A percentile compares a stretch with the other conserved stretches of the same genome.
phyloP scores from a whole-genome alignment of 1,284 basidiomycete species.

The Golubevia sp. region DNA sequence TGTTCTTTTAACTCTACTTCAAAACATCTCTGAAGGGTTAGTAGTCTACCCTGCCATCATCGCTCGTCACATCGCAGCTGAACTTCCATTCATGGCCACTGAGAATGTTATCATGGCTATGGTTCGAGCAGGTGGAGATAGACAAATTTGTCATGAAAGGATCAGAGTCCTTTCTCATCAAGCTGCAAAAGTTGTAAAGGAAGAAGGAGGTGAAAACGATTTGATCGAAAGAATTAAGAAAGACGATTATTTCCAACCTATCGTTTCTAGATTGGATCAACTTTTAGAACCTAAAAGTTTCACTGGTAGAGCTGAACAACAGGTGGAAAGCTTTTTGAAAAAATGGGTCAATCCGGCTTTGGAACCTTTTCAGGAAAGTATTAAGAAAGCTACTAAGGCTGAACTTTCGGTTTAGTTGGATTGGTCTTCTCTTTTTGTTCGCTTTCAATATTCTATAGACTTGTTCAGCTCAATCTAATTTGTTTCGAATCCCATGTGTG shows the following conservation, averaged over 20 bases:
- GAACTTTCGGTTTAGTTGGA: conserved; percentile 64
- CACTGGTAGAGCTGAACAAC: conserved; percentile 45
- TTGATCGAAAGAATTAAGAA: conserved; percentile 82
- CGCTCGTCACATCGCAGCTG: conserved; percentile 84
- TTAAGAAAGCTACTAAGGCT: conserved; percentile 69
- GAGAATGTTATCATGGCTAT: conserved; percentile 99
- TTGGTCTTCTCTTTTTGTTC: too few relatives aligned
- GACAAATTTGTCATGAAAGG: conserved; percentile 95
- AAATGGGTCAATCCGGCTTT: conserved; percentile 91
- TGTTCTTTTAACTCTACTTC: conserved; percentile 90
- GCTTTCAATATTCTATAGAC: too few relatives aligned
- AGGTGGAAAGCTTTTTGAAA: conserved; percentile 69
- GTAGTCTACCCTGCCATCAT: conserved; percentile 98
- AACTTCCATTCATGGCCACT: conserved; percentile 93
- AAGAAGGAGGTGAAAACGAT: conserved; percentile 93
- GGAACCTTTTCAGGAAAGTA: conserved; percentile 69
- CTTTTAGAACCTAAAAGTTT: conserved; percentile 46
- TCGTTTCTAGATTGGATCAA: conserved; percentile 65
- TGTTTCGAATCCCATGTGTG: too few relatives aligned
- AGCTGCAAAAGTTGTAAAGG: conserved; percentile 91
- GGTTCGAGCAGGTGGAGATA: conserved; percentile 89
- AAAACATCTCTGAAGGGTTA: conserved; percentile 95
- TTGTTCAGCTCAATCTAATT: too few relatives aligned
- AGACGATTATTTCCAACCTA: conserved; percentile 71
- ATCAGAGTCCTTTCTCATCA: conserved; percentile 95